Conservation (phyloP, 306 rosid genomes). For the Citrullus colocynthis region DNA sequence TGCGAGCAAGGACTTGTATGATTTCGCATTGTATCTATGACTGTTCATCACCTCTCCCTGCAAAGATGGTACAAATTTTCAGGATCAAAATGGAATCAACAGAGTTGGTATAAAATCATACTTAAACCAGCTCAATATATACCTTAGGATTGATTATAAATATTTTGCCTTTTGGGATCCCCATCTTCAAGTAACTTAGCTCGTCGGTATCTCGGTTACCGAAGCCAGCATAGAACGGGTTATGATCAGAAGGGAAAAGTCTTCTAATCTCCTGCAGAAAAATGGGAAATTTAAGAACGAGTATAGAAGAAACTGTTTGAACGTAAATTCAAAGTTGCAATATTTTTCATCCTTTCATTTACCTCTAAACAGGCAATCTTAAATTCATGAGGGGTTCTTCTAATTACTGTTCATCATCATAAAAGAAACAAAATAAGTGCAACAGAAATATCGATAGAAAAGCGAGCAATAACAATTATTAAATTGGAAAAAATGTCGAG, state of each 20-base stretch:
- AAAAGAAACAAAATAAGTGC: background rate
- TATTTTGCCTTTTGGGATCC: conserved; percentile 93
- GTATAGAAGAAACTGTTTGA: background rate
- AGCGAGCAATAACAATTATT: background rate
- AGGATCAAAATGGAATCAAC: background rate
- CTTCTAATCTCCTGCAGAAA: conserved; percentile 57
- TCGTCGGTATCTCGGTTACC: conserved; percentile 97
- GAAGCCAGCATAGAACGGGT: conserved; percentile 92
- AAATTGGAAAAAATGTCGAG: background rate
- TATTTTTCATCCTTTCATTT: conserved; percentile 11
- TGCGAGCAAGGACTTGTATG: conserved; percentile 77
- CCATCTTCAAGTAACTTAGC: conserved; percentile 84
- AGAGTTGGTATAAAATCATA: background rate
- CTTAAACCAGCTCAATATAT: conserved; percentile 10
- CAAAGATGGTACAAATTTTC: background rate
- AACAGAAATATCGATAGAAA: background rate
- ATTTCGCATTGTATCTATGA: conserved; percentile 59
- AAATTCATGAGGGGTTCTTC: conserved; percentile 99
- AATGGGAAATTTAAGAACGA: conserved; percentile 1
- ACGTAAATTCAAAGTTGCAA: conserved; percentile 5
- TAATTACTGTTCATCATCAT: conserved; percentile 43
- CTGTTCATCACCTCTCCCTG: conserved; percentile 97
- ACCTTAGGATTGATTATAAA: conserved; percentile 97
- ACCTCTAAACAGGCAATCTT: conserved; percentile 97
- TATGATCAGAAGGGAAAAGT: conserved; percentile 81